Evolutionary conservation across 257 asterid genomes (phyloP), one percentile per base, ranked within the genome.

Genomic region (Capsicum pubescens): DNA sequence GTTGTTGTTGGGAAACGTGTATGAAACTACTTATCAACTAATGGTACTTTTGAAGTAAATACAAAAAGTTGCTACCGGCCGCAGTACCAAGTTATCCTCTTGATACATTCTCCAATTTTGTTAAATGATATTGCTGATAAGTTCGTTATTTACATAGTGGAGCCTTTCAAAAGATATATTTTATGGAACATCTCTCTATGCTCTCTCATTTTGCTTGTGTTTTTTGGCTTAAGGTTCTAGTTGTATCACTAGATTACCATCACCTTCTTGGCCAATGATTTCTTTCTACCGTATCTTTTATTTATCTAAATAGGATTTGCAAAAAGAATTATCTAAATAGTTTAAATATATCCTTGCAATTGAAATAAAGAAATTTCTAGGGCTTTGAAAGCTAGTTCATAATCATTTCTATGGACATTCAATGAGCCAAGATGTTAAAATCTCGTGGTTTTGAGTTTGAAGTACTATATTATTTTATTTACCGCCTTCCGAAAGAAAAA

Each of bases 331-430:
- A 8, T 42, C 35, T 15, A 9, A 70, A 9, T 35, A 69, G 32
- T 36, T 69, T 36, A 67, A 15, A 69, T 44, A 56, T n/a, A 42
- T 44, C 79, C 79, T 70, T 70, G 55, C 56, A 70, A 70, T 16
- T 70, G 57, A 56, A 0, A 12, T 70, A 44, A 39, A 70, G 17
- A 44, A 17, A 42, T 70, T 70, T 44, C 57, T 70, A 9, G 36
- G 9, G 35, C 15, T 17, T 70, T 44, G 5, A 42, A 42, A 42
- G 9, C 56, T 17, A 16, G 79, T 70, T 70, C 57, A 70, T 68
- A 39, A 39, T 68, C 8, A 16, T 68, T 16, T 70, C 60, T 74
- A 4, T 48, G 60, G 80, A 72, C n/a, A 48, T 48, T 3, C 50
- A 60, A 48, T 48, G 60, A 19, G 42, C 80, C 39, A 6, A 48